Conservation (phyloP, 2,329 filamentous ascomycete genomes). For the Alternaria gansuensis region DNA sequence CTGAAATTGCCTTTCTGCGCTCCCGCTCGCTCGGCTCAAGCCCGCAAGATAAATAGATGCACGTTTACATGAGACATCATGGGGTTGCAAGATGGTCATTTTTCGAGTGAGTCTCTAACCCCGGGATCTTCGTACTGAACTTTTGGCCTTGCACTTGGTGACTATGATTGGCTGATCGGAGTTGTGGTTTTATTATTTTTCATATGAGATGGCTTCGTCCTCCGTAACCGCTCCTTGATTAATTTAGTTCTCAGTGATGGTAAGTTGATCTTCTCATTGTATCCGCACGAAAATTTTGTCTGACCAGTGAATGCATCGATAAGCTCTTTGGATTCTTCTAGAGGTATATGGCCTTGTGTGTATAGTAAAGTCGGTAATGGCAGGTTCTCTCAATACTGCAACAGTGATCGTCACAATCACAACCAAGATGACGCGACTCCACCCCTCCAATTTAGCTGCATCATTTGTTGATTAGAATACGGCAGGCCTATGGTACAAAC, state of each 20-base stretch:
- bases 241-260: not conserved
- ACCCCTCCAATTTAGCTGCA: slow-evolving; percentile 16
- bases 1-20: not conserved
- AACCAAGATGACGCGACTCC: slow-evolving; percentile 6
- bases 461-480: slow-evolving; percentile 11
- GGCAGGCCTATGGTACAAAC: slow-evolving; percentile 17
- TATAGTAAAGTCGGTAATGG: not conserved
- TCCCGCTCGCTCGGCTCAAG: not conserved
- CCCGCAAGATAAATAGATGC: slow-evolving; percentile 33
- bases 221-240: not conserved
- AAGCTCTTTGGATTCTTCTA: not conserved
- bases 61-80: slow-evolving; percentile 42
- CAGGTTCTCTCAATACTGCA: not conserved
- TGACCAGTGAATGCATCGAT: not conserved
- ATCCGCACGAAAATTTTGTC: not conserved
- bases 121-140: slow-evolving; percentile 38
- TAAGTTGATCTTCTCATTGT: not conserved
- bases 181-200: not conserved
- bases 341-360: not conserved
- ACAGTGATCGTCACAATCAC: slow-evolving; percentile 12
- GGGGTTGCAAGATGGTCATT: slow-evolving; percentile 28
- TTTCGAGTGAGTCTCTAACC: slow-evolving; percentile 34
- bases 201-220: not conserved
- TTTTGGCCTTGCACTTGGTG: slow-evolving; percentile 25
- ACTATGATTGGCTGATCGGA: slow-evolving; percentile 15